Percentiles rank a stretch among this genome's conserved stretches.
Conservation (phyloP, 257 asterid genomes). For the Salvia miltiorrhiza region DNA sequence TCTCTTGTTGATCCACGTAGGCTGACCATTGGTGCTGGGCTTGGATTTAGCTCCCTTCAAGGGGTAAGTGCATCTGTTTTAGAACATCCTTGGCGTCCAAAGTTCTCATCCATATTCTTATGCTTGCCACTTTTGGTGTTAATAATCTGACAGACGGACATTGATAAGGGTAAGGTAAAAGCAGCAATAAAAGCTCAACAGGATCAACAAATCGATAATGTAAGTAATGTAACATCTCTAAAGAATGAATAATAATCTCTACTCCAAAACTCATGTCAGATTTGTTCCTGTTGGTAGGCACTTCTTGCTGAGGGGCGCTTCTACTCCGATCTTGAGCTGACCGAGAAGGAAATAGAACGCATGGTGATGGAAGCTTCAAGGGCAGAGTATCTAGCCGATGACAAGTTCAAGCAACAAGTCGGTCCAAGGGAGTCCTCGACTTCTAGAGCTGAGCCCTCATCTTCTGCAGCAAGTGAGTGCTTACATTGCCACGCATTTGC, state of each 20-base stretch:
- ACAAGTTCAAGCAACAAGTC: constrained; percentile 60
- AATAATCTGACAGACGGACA: constrained; percentile 43
- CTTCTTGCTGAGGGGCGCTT: constrained; percentile 97
- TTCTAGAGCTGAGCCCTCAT: constrained; percentile 93
- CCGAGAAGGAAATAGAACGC: constrained; percentile 94
- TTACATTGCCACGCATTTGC: not conserved
- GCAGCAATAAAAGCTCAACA: constrained; percentile 98
- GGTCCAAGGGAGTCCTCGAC: constrained; percentile 74
- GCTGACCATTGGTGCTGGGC: constrained; percentile 82
- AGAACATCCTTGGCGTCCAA: not conserved
- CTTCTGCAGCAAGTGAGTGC: constrained; percentile 93
- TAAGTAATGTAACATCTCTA: constrained; percentile 20
- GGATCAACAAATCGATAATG: constrained; percentile 96
- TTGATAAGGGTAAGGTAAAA: constrained; percentile 87
- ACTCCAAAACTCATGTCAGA: not conserved
- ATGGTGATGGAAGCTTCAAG: constrained; percentile 99
- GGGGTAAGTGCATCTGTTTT: constrained; percentile 55
- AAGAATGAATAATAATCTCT: not conserved
- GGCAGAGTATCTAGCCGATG: constrained; percentile 75
- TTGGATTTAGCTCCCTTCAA: constrained; percentile 82
- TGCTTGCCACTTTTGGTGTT: constrained; percentile 6
- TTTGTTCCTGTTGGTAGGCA: constrained; percentile 48
- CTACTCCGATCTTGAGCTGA: constrained; percentile 94
- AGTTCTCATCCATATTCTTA: not conserved
- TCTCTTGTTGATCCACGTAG: constrained; percentile 96